Percentiles rank a stretch among this genome's conserved stretches.
phyloP scores from a whole-genome alignment of 2,329 filamentous ascomycete species.

The Lasiodiplodia sp. region DNA sequence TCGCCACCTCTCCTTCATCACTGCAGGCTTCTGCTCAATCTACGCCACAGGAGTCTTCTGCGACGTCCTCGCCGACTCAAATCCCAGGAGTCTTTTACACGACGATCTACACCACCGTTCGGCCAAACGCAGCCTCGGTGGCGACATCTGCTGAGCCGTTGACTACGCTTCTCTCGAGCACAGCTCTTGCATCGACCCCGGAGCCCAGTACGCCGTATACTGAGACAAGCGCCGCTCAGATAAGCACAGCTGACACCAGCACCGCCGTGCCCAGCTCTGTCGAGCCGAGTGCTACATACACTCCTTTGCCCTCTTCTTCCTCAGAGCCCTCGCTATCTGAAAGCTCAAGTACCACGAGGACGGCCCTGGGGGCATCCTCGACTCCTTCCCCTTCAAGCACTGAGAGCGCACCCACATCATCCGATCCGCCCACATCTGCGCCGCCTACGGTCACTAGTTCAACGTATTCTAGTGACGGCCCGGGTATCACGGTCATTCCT shows the following conservation, averaged over 20 bases:
- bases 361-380: background rate
- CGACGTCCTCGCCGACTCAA: conserved; percentile 29
- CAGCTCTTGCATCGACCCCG: conserved; percentile 8
- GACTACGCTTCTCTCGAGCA: conserved; percentile 13
- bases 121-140: background rate
- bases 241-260: conserved; percentile 2
- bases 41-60: background rate
- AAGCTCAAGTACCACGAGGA: conserved; percentile 3
- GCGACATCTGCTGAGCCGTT: background rate
- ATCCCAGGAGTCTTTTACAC: conserved; percentile 41
- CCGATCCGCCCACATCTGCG: background rate
- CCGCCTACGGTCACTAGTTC: background rate
- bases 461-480: conserved; percentile 9
- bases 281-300: background rate
- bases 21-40: conserved; percentile 12
- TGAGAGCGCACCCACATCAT: background rate
- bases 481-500: conserved; percentile 30
- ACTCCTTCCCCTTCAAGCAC: background rate
- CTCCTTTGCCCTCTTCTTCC: background rate
- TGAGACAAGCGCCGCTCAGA: background rate
- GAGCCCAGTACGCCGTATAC: conserved; percentile 1
- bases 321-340: background rate
- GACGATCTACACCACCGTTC: conserved; percentile 42
- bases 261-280: background rate
- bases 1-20: conserved; percentile 1